These are phyloP conservation scores for Calonectria hongkongensis DNA, from an alignment of 2,329 filamentous ascomycete species.

Conservation along the genomic window DNA sequence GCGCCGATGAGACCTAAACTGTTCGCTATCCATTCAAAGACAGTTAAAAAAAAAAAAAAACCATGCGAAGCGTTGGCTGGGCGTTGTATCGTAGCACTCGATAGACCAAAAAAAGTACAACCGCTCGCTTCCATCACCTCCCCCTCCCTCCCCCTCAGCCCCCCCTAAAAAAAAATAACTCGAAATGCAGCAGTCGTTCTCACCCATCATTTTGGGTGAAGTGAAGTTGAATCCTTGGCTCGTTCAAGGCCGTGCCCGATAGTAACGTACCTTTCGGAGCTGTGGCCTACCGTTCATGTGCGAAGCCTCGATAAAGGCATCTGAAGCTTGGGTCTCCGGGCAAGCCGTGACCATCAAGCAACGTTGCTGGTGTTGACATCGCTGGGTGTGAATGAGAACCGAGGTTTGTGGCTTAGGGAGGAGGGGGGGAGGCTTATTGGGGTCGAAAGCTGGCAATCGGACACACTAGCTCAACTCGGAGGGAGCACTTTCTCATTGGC, in stretches of 20 bases:
- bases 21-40: not conserved
- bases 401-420: slow-evolving; percentile 7
- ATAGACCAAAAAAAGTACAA: slow-evolving; percentile 1
- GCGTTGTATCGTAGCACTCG: not conserved
- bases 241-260: slow-evolving; percentile 7
- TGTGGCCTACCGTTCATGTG: slow-evolving; percentile 18
- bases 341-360: slow-evolving; percentile 2
- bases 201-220: not conserved
- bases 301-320: not conserved
- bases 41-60: not conserved
- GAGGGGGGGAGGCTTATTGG: not conserved
- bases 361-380: slow-evolving; percentile 21
- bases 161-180: not conserved
- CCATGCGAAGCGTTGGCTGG: slow-evolving; percentile 6
- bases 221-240: not conserved
- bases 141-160: too few species aligned
- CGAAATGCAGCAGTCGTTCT: not conserved
- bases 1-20: slow-evolving; percentile 16
- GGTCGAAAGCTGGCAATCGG: slow-evolving; percentile 16
- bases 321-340: not conserved
- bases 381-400: not conserved
- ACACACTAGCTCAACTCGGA: slow-evolving; percentile 14
- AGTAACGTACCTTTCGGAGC: slow-evolving; percentile 1
- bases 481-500: not conserved
- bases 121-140: not conserved